Base-by-base conservation (phyloP, 257 asterid species). In the Forsythia viridissima region DNA sequence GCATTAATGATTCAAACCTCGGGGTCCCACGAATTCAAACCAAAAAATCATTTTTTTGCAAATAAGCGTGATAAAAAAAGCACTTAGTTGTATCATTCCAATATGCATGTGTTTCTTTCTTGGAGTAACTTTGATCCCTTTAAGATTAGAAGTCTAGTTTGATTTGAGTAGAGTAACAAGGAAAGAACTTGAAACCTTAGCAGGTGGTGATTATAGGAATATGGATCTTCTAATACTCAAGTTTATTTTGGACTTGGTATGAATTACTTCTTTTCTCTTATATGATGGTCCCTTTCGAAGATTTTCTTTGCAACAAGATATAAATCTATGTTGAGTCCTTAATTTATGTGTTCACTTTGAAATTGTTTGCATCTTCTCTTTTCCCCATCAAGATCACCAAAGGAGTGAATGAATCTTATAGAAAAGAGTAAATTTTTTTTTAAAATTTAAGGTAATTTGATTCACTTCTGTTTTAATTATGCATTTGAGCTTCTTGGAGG, bases 271-370 rank as follows among this genome's bases (percentile, higher is more conserved):
- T 46, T 13, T 70, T 42, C 75, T 74, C n/a, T 52, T 69, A 70
- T 39, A 72, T 34, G 38, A 41, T 71, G 46, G 67, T 24, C 75
- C 63, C 34, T n/a, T 51, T 65, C 65, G 80, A 39, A 6, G 36
- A 74, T 78, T 74, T 39, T 66, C 83, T n/a, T 12, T 41, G 52
- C 79, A 71, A 4, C 51, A 61, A 66, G 72, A 79, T 83, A 55
- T n/a, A 61, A 71, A 68, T 80, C 24, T 65, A 65, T 42, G 51
- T 70, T 42, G 41, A 70, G 15, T 79, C 18, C 37, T 68, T 57
- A 36, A 44, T 30, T 59, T 67, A 39, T 80, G 78, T 80, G n/a
- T 40, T 67, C 11, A 30, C 51, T 9, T 44, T 11, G 39, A 52
- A n/a, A 41, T 55, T 43, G 37, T 65, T 57, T 6, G 9, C 59